Evolutionary conservation across 2,329 filamentous ascomycete species (phyloP), one percentile per base, ranked within the genome.

Genomic region (Colletotrichum sp.): DNA sequence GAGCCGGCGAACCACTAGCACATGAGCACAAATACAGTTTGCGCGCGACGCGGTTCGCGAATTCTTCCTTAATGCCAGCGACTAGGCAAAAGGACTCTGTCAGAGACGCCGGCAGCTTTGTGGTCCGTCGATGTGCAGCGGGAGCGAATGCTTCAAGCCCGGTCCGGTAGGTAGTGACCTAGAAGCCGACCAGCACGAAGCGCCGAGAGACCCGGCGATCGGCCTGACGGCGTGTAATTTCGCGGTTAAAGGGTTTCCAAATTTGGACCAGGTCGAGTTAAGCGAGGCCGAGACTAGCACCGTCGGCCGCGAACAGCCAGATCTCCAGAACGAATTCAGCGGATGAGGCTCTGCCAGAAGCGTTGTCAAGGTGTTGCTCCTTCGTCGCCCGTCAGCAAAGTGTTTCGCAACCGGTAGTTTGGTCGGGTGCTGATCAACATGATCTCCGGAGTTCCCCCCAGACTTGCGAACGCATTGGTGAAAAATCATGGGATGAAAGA

Each of bases 201-300:
- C 59, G 59, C 68, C 68, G 68, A 71, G 60, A 57, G 60, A 71
- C n/a, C 68, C 68, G 68, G 60, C 36, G 57, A 44, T 48, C 55
- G 59, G 68, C 59, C n/a, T 52, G 68, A 26, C 59, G 68, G 68
- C 68, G 59, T 71, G 68, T 71, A 71, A 71, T 71, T 64, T 71
- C 68, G 26, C 39, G 57, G 57, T 52, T 57, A 24, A 18, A 55
- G 44, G 59, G 68, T 65, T 64, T 48, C 68, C 59, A 64, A 65
- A 57, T 28, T 70, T 64, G 68, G 59, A 65, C 26, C 30, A 34
- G 24, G 39, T 36, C 44, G 68, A 71, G 39, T 64, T 60, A 57
- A 34, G 59, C 59, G 60, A 64, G 18, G 28, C 59, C 59, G 39
- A 18, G 22, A 44, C 55, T 10, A 3, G 22, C 39, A 59, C 59